A percentile compares a stretch with the other conserved stretches of the same genome.
Conservation (phyloP, 805 yeast genomes). For the Lipomyces chichibuensis region DNA sequence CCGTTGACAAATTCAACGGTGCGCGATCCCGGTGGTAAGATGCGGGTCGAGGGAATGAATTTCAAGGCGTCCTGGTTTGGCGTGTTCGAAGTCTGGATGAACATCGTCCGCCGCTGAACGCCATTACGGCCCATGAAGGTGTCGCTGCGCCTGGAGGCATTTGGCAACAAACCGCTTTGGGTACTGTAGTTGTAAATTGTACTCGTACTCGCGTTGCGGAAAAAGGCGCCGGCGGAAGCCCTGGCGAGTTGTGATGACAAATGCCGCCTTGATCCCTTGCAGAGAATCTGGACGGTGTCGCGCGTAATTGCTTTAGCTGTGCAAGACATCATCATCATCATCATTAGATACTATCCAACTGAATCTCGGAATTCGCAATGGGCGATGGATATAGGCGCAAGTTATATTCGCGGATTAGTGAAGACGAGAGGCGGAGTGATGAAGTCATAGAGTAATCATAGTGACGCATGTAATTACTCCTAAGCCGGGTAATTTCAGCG, state of each 20-base stretch:
- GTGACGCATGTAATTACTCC: not conserved
- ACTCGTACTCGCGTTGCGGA: not conserved
- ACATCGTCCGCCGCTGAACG: slow-evolving; percentile 45
- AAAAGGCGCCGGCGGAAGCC: not conserved
- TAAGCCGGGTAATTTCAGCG: not conserved
- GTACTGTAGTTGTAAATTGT: not conserved
- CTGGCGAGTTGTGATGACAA: slow-evolving; percentile 8
- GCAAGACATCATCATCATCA: not conserved
- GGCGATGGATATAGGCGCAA: no score
- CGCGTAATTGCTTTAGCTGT: not conserved
- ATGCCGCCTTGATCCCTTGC: not conserved
- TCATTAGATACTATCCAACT: not conserved
- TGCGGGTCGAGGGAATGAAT: slow-evolving; percentile 68
- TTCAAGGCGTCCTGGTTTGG: slow-evolving; percentile 87
- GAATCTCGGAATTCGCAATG: not conserved
- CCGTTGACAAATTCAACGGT: slow-evolving; percentile 76
- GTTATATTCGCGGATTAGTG: not conserved
- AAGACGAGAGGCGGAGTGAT: not conserved
- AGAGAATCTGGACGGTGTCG: not conserved
- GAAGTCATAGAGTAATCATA: not conserved
- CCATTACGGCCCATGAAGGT: not conserved
- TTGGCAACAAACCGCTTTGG: not conserved
- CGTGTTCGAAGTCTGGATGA: slow-evolving; percentile 81
- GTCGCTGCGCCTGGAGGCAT: not conserved
- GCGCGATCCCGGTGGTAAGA: slow-evolving; percentile 59